Conservation (phyloP, 2,329 filamentous ascomycete species). For the Chrysoporthe puriensis region DNA sequence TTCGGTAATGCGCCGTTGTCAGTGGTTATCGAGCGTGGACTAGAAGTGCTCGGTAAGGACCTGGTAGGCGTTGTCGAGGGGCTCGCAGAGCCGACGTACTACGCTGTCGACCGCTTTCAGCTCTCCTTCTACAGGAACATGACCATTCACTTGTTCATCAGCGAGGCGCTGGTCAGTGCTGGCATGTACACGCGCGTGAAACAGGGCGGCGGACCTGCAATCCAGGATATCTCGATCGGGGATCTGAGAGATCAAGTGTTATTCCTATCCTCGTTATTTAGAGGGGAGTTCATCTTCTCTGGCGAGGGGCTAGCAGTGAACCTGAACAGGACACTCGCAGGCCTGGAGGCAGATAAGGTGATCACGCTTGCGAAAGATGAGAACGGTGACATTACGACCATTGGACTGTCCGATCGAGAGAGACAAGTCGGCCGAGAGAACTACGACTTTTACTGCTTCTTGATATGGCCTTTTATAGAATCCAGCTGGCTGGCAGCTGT, state of each 20-base stretch:
- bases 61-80: conserved; percentile 80
- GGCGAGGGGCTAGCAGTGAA: conserved; percentile 82
- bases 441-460: conserved; percentile 97
- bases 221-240: conserved; percentile 76
- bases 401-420: conserved; percentile 79
- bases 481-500: conserved; percentile 90
- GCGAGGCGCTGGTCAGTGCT: conserved; percentile 86
- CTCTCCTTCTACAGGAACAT: conserved; percentile 98
- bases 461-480: conserved; percentile 98
- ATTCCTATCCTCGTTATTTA: conserved; percentile 91
- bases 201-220: conserved; percentile 79
- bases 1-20: conserved; percentile 81
- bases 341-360: conserved; percentile 78
- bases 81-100: conserved; percentile 88
- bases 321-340: conserved; percentile 75
- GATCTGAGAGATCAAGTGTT: conserved; percentile 78
- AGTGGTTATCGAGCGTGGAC: conserved; percentile 82
- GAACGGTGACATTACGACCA: conserved; percentile 59
- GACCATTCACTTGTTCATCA: conserved; percentile 98
- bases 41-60: conserved; percentile 89
- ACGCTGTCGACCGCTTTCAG: conserved; percentile 94
- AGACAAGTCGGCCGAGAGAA: conserved; percentile 83
- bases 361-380: conserved; percentile 67
- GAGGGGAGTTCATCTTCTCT: conserved; percentile 95
- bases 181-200: conserved; percentile 92